Evolutionary conservation across 2,329 filamentous ascomycete species (phyloP).

Genomic region (Talaromyces sp.): DNA sequence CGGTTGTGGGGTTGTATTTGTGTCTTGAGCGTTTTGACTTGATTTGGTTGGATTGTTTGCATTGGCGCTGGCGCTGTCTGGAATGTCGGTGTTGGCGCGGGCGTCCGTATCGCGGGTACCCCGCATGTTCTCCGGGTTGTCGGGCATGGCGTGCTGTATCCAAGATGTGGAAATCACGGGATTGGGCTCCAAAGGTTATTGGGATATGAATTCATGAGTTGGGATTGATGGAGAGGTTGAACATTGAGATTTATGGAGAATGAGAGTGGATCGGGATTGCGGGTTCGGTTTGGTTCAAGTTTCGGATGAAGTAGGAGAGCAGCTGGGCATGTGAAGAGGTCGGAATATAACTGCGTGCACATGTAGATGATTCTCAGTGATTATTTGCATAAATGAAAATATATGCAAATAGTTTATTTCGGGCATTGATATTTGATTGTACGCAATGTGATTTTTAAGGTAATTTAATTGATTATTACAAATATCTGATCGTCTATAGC

Average conservation of each 20-base stretch:
- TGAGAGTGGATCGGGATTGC: not conserved
- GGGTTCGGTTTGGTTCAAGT: not conserved
- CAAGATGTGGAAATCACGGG: not conserved
- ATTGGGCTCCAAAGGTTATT: not conserved
- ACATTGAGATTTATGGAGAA: not conserved
- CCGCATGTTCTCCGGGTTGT: constrained; percentile 19
- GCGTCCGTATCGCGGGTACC: constrained; percentile 10
- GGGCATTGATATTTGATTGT: no score
- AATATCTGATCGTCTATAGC: no score
- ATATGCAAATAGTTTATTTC: not conserved
- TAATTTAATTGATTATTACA: no score
- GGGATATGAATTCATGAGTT: no score
- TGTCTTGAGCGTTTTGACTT: not conserved
- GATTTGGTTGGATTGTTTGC: not conserved
- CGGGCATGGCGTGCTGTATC: constrained; percentile 7
- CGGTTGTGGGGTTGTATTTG: constrained; percentile 1
- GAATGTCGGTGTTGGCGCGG: not conserved
- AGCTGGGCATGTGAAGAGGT: constrained; percentile 6
- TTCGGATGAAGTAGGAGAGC: constrained; percentile 6
- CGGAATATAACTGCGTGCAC: no score
- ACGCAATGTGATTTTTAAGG: no score
- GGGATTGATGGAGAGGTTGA: not conserved
- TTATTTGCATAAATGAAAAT: no score
- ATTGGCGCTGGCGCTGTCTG: not conserved
- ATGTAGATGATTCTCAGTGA: no score